These are phyloP conservation scores for Euphorbia peplus DNA, from an alignment of 345 rosid species.

Conservation along the genomic window DNA sequence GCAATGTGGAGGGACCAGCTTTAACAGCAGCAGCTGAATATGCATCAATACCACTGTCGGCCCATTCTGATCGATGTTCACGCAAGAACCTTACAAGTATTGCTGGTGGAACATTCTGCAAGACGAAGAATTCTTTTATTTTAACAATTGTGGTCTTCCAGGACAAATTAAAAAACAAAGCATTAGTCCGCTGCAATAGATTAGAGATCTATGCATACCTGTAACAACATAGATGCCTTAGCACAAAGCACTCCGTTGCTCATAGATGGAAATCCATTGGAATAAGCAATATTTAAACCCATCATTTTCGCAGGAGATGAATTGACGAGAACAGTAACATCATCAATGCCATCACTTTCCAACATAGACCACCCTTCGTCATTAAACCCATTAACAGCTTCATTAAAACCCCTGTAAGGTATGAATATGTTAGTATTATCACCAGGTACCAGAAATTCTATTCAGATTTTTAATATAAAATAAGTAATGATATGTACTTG, in stretches of 20 bases:
- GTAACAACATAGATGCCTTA: constrained; percentile 96
- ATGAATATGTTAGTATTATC: background rate
- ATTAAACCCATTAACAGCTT: constrained; percentile 89
- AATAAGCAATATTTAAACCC: constrained; percentile 78
- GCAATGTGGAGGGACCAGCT: constrained; percentile 86
- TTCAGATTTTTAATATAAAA: background rate
- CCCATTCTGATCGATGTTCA: constrained; percentile 99
- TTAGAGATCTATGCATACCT: constrained; percentile 48
- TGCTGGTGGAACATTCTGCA: constrained; percentile 93
- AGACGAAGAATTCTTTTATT: background rate
- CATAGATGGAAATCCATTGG: constrained; percentile 78
- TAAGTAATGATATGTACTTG: constrained; percentile 30
- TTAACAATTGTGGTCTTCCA: background rate
- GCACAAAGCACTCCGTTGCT: constrained; percentile 87
- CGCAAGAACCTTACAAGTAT: constrained; percentile 90
- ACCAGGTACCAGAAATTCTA: constrained; percentile 8
- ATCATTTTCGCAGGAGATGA: constrained; percentile 88
- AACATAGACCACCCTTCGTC: constrained; percentile 98
- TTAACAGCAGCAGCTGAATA: constrained; percentile 91
- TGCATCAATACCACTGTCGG: constrained; percentile 92
- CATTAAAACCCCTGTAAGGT: constrained; percentile 79
- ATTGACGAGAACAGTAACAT: constrained; percentile 89
- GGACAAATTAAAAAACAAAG: background rate
- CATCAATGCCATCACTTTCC: constrained; percentile 93
- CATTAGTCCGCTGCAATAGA: background rate